phyloP scores from a whole-genome alignment of 176 grass and related monocot genomes.

The Eremochloa ophiuroides region DNA sequence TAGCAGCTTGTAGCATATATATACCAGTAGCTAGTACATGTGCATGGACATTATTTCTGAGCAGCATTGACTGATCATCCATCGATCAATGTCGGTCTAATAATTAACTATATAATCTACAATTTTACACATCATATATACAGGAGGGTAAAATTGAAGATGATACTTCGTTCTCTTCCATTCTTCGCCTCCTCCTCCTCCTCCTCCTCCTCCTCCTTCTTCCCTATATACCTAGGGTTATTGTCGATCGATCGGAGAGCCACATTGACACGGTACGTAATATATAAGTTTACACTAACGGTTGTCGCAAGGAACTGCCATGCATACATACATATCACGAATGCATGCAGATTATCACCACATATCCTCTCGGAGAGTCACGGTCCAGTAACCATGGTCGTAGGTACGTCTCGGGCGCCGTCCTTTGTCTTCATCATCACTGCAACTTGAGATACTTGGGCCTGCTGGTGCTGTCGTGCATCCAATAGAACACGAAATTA shows the following conservation, averaged over 20 bases:
- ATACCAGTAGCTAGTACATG: background rate
- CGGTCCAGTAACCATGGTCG: no score
- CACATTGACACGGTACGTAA: background rate
- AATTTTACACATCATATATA: background rate
- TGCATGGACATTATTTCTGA: background rate
- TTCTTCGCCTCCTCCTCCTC: background rate
- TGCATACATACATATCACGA: no score
- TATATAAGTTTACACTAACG: background rate
- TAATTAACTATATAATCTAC: background rate
- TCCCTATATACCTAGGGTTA: background rate
- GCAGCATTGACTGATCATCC: background rate
- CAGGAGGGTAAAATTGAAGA: background rate
- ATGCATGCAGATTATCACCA: background rate
- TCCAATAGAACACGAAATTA: background rate
- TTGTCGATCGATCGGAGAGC: background rate
- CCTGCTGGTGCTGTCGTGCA: slow-evolving; percentile 2
- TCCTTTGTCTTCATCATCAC: background rate
- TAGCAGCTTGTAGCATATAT: background rate
- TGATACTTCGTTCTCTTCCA: background rate
- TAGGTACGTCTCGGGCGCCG: background rate
- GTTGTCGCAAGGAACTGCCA: background rate
- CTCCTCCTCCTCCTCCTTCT: no score
- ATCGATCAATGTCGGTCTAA: background rate
- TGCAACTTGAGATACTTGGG: slow-evolving; percentile 7
- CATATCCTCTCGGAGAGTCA: background rate